These are phyloP conservation scores for Saturnispora saitoi DNA, from an alignment of 805 yeast genomes.

Conservation along the genomic window DNA sequence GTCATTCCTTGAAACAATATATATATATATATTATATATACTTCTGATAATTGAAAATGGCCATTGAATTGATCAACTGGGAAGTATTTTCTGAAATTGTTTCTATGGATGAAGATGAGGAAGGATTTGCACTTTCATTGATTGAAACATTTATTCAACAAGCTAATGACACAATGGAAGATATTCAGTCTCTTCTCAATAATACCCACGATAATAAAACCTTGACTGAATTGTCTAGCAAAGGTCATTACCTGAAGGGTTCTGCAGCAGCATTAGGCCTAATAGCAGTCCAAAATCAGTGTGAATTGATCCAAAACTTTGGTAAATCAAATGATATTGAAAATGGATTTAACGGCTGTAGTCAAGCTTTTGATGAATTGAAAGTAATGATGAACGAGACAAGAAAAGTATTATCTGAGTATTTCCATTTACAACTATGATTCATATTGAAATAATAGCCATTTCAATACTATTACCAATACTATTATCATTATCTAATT, in stretches of 20 bases:
- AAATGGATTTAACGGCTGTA: constrained; percentile 34
- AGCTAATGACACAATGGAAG: constrained; percentile 67
- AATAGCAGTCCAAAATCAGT: constrained; percentile 69
- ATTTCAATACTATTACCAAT: too few species aligned
- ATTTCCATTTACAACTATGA: constrained; percentile 34
- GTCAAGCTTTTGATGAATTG: constrained; percentile 46
- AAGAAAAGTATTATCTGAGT: constrained; percentile 42
- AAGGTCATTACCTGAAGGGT: constrained; percentile 93
- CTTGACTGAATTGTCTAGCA: constrained; percentile 53
- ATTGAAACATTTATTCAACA: constrained; percentile 85
- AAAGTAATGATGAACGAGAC: constrained; percentile 43
- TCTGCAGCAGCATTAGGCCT: constrained; percentile 92
- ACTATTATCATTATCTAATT: too few species aligned
- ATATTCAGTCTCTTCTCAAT: constrained; percentile 45
- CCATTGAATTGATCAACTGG: constrained; percentile 72
- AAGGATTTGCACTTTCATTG: constrained; percentile 73
- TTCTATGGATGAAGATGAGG: constrained; percentile 95
- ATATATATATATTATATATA: too few species aligned
- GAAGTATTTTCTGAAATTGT: constrained; percentile 77
- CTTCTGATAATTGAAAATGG: too few species aligned
- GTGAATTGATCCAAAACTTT: constrained; percentile 89
- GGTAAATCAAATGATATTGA: constrained; percentile 44
- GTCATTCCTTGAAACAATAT: not conserved
- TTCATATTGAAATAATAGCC: too few species aligned
- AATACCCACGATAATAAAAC: constrained; percentile 26